phyloP scores from a whole-genome alignment of 2,329 filamentous ascomycete species.

The Paecilomyces variotii region DNA sequence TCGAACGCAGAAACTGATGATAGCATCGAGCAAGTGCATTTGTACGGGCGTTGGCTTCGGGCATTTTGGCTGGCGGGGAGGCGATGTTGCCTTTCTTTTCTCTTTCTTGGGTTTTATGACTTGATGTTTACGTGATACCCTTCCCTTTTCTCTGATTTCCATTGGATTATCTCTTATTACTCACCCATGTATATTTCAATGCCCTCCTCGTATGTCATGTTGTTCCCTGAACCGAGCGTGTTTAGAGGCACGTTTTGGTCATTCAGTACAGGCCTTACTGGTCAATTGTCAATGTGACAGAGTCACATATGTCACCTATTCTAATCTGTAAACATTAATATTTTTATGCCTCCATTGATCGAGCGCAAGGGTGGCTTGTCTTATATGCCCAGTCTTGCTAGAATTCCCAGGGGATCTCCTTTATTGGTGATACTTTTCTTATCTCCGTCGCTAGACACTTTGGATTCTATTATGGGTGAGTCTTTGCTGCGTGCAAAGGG shows the following conservation, averaged over 20 bases:
- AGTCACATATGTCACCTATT: background rate
- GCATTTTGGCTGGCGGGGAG: background rate
- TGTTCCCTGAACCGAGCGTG: background rate
- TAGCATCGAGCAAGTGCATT: background rate
- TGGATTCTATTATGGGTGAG: background rate
- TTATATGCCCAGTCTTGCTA: background rate
- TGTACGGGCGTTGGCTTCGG: background rate
- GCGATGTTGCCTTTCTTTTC: background rate
- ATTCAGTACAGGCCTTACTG: background rate
- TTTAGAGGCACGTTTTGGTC: background rate
- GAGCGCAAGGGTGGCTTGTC: background rate
- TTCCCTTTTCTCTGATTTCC: constrained; percentile 10
- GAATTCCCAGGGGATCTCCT: background rate
- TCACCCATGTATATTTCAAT: background rate
- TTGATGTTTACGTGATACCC: constrained; percentile 19
- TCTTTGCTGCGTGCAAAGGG: background rate
- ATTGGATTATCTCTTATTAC: background rate
- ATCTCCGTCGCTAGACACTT: background rate
- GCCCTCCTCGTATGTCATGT: background rate
- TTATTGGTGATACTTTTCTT: background rate
- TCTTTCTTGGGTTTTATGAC: constrained; percentile 11
- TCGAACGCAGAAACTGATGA: constrained; percentile 11
- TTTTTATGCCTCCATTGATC: background rate
- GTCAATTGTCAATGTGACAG: background rate
- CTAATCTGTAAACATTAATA: background rate